These are phyloP conservation scores for Chondrostereum purpureum DNA, from an alignment of 1,284 basidiomycete genomes.

Conservation along the genomic window DNA sequence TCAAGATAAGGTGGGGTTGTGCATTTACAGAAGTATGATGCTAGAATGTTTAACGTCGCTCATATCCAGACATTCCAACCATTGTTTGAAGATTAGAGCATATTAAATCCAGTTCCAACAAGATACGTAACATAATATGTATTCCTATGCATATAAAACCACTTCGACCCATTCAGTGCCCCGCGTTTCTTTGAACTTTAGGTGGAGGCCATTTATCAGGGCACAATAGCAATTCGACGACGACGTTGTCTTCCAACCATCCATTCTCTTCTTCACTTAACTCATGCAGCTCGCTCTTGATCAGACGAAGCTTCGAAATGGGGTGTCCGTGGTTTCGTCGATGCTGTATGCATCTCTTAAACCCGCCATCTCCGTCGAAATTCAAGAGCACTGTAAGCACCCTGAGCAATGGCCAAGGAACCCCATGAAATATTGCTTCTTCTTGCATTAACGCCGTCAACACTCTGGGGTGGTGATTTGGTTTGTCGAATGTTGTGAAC, in stretches of 20 bases:
- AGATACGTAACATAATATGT: too few species aligned
- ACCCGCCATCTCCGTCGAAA: slow-evolving; percentile 17
- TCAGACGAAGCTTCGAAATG: slow-evolving; percentile 20
- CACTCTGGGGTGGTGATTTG: slow-evolving; percentile 13
- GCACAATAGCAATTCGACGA: slow-evolving; percentile 17
- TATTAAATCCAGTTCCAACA: too few species aligned
- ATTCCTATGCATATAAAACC: background rate
- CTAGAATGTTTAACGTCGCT: background rate
- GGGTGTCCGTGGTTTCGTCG: slow-evolving; percentile 20
- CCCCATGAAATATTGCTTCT: background rate
- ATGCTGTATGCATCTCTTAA: slow-evolving; percentile 19
- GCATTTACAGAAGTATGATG: slow-evolving; percentile 8
- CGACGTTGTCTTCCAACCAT: slow-evolving; percentile 11
- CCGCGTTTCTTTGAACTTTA: background rate
- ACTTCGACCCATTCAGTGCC: background rate
- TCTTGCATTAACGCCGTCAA: background rate
- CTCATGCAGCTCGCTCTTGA: slow-evolving; percentile 12
- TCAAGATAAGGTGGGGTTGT: background rate
- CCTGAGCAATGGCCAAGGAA: slow-evolving; percentile 31
- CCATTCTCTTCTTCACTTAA: slow-evolving; percentile 5
- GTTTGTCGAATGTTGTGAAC: slow-evolving; percentile 26
- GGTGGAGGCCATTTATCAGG: slow-evolving; percentile 23
- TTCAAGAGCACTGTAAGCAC: slow-evolving; percentile 23
- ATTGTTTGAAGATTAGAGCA: slow-evolving; percentile 55
- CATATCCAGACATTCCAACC: slow-evolving; percentile 48